Evolutionary conservation across 2,329 filamentous ascomycete species (phyloP).

Genomic region (Coleophoma eucalyptorum): DNA sequence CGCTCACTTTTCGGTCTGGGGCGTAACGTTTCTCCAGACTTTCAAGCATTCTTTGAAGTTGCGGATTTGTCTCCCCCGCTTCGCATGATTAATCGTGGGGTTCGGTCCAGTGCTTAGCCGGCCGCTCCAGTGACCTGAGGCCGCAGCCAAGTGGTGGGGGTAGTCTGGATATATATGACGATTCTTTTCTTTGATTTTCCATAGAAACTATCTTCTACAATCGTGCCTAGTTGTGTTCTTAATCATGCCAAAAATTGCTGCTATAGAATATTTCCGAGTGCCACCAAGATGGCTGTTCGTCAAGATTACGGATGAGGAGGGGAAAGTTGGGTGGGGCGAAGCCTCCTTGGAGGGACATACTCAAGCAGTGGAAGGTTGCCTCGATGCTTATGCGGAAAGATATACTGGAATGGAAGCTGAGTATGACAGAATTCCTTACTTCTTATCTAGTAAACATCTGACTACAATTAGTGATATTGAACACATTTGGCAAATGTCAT

Average conservation of each 20-base stretch:
- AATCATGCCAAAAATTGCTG: conserved; percentile 58
- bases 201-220: too few species aligned
- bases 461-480: conserved; percentile 61
- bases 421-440: conserved; percentile 34
- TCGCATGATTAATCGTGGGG: too few species aligned
- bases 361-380: conserved; percentile 68
- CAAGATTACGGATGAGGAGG: conserved; percentile 66
- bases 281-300: conserved; percentile 76
- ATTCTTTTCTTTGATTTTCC: too few species aligned
- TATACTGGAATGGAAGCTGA: conserved; percentile 68
- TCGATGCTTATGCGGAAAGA: conserved; percentile 61
- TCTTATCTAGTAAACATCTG: not conserved
- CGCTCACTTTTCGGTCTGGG: too few species aligned
- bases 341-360: conserved; percentile 71
- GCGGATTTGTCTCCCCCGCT: too few species aligned
- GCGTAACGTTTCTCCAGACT: too few species aligned
- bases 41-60: too few species aligned
- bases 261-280: conserved; percentile 70
- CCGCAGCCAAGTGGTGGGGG: too few species aligned
- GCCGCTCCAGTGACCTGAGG: too few species aligned
- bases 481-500: conserved; percentile 74
- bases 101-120: too few species aligned
- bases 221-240: too few species aligned
- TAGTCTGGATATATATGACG: too few species aligned
- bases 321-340: conserved; percentile 69